Percentiles rank a stretch among this genome's conserved stretches.
Evolutionary conservation across 2,329 filamentous ascomycete genomes (phyloP).

Genomic region (Fusarium solani-melongenae): DNA sequence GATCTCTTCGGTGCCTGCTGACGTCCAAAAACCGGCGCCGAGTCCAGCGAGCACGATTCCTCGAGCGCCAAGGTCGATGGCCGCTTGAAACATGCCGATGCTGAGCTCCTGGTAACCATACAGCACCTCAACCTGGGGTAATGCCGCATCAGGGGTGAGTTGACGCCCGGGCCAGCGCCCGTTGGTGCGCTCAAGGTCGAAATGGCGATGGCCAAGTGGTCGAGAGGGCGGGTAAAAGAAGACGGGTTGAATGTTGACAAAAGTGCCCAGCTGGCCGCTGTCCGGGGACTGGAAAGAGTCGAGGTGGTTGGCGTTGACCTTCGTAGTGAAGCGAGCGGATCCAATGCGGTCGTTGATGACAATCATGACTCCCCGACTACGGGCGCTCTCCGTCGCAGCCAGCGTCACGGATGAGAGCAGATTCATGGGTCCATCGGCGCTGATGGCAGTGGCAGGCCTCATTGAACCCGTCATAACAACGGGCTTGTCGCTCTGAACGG

Average conservation of each 20-base stretch:
- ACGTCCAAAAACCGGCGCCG: slow-evolving; percentile 63
- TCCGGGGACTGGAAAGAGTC: slow-evolving; percentile 71
- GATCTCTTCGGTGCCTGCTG: slow-evolving; percentile 52
- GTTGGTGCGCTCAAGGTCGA: slow-evolving; percentile 47
- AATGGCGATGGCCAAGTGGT: slow-evolving; percentile 59
- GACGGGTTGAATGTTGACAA: slow-evolving; percentile 67
- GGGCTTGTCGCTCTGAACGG: slow-evolving; percentile 67
- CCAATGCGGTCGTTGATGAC: slow-evolving; percentile 72
- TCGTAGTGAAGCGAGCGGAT: slow-evolving; percentile 67
- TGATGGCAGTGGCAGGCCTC: slow-evolving; percentile 71
- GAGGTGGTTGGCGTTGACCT: slow-evolving; percentile 71
- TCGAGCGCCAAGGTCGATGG: slow-evolving; percentile 61
- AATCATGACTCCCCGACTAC: slow-evolving; percentile 66
- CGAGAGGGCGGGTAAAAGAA: slow-evolving; percentile 68
- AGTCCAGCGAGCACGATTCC: slow-evolving; percentile 67
- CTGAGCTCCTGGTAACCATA: slow-evolving; percentile 66
- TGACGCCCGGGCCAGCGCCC: slow-evolving; percentile 17
- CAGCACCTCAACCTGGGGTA: slow-evolving; percentile 67
- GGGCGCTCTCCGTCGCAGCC: slow-evolving; percentile 58
- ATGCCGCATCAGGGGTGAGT: slow-evolving; percentile 39
- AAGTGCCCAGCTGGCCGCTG: slow-evolving; percentile 66
- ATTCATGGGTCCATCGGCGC: slow-evolving; percentile 72
- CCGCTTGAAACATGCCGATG: slow-evolving; percentile 57
- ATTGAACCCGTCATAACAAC: slow-evolving; percentile 71
- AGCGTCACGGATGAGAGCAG: slow-evolving; percentile 69